A percentile compares a stretch with the other conserved stretches of the same genome.
Conservation (phyloP, 2,329 filamentous ascomycete genomes). For the Ceratocystis albifundus region DNA sequence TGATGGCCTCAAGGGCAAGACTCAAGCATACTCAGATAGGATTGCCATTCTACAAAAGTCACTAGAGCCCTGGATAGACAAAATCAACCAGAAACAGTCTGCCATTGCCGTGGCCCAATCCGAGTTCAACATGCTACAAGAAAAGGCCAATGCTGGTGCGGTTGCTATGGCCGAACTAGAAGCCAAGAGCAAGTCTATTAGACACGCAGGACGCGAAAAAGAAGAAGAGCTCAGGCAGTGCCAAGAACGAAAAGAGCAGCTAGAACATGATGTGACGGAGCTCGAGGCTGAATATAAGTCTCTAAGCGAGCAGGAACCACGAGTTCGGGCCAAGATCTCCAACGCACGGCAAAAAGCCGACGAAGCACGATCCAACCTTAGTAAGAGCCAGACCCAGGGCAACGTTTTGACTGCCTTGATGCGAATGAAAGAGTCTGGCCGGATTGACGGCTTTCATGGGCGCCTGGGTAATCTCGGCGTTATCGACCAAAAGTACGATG, state of each 20-base stretch:
- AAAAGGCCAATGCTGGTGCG: slow-evolving; percentile 78
- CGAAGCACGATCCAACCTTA: slow-evolving; percentile 81
- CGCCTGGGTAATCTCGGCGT: slow-evolving; percentile 86
- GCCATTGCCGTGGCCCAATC: slow-evolving; percentile 89
- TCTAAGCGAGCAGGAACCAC: slow-evolving; percentile 65
- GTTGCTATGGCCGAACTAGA: slow-evolving; percentile 75
- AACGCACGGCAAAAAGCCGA: slow-evolving; percentile 88
- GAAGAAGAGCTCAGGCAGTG: slow-evolving; percentile 62
- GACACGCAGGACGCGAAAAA: slow-evolving; percentile 61
- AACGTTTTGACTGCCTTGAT: slow-evolving; percentile 86
- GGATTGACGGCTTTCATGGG: slow-evolving; percentile 94
- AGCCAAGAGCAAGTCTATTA: slow-evolving; percentile 61
- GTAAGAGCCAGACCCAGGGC: slow-evolving; percentile 81
- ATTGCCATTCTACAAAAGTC: slow-evolving; percentile 88
- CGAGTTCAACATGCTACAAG: slow-evolving; percentile 80
- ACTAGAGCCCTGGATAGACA: slow-evolving; percentile 90
- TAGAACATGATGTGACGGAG: slow-evolving; percentile 64
- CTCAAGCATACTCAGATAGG: slow-evolving; percentile 83
- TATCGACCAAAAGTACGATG: slow-evolving; percentile 87
- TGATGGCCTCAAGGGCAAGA: slow-evolving; percentile 86
- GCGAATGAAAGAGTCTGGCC: slow-evolving; percentile 88
- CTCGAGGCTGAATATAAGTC: slow-evolving; percentile 62
- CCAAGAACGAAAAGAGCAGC: slow-evolving; percentile 56
- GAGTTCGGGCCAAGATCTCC: slow-evolving; percentile 72
- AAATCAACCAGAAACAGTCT: slow-evolving; percentile 92